Evolutionary conservation across 2,329 filamentous ascomycete genomes (phyloP).

Genomic region (Nigrospora oryzae): DNA sequence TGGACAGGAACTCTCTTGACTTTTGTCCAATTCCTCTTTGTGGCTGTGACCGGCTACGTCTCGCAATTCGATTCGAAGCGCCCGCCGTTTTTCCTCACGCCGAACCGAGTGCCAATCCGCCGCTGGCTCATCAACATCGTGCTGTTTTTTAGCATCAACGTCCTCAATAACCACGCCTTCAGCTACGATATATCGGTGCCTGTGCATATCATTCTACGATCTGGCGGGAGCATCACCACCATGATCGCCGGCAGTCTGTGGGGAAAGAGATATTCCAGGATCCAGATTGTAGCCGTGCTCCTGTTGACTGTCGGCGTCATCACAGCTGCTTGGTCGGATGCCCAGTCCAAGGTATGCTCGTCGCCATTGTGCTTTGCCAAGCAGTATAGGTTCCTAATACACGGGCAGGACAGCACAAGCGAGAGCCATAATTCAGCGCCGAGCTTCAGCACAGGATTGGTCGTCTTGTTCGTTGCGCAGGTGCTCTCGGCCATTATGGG

Average conservation of each 20-base stretch:
- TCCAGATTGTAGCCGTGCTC: constrained; percentile 74
- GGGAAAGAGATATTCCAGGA: constrained; percentile 73
- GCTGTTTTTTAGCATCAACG: constrained; percentile 88
- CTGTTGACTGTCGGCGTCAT: constrained; percentile 82
- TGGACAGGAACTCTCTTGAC: constrained; percentile 68
- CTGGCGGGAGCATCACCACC: constrained; percentile 91
- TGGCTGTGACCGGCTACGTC: constrained; percentile 68
- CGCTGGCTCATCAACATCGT: constrained; percentile 85
- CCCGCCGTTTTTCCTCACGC: constrained; percentile 64
- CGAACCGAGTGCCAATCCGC: constrained; percentile 71
- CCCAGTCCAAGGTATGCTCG: constrained; percentile 63
- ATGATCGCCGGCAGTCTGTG: constrained; percentile 84
- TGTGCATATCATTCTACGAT: constrained; percentile 91
- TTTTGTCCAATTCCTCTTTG: constrained; percentile 82
- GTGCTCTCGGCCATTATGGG: constrained; percentile 90
- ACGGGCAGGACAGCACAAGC: constrained; percentile 11
- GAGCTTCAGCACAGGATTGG: constrained; percentile 60
- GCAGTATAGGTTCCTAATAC: constrained; percentile 13
- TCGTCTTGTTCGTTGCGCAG: constrained; percentile 80
- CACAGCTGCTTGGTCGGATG: constrained; percentile 82
- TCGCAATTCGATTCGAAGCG: constrained; percentile 62
- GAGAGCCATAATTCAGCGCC: constrained; percentile 18
- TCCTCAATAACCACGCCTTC: constrained; percentile 96
- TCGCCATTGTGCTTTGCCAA: not conserved
- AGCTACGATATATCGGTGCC: constrained; percentile 95